Evolutionary conservation across 352 stramenopile species (phyloP).

Genomic region (Phytophthora pinifolia): DNA sequence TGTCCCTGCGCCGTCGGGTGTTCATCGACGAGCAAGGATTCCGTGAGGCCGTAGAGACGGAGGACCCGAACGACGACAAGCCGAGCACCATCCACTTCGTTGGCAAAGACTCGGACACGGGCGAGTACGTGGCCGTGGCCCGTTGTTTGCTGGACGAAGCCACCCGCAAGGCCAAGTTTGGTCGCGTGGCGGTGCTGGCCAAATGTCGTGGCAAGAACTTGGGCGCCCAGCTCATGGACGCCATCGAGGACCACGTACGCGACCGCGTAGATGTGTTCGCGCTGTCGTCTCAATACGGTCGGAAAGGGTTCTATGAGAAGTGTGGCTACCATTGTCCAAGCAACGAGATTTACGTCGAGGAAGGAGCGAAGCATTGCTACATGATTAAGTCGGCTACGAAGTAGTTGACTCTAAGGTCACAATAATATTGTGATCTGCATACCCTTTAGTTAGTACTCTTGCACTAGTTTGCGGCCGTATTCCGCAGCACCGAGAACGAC

Average conservation of each 20-base stretch:
- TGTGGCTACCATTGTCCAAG: slow-evolving; percentile 55
- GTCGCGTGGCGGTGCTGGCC: slow-evolving; percentile 60
- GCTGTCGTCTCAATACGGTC: slow-evolving; percentile 59
- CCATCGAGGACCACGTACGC: slow-evolving; percentile 42
- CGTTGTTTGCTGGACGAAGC: slow-evolving; percentile 40
- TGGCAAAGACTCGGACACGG: slow-evolving; percentile 53
- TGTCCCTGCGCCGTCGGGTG: slow-evolving; percentile 46
- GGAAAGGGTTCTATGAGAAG: slow-evolving; percentile 68
- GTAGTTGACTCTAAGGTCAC: slow-evolving; percentile 1
- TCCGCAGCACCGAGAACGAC: slow-evolving; percentile 60
- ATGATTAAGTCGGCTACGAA: slow-evolving; percentile 40
- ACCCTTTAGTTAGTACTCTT: slow-evolving; percentile 26
- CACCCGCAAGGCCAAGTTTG: slow-evolving; percentile 56
- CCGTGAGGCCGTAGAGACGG: slow-evolving; percentile 38
- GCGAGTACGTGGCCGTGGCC: slow-evolving; percentile 63
- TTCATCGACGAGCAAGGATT: slow-evolving; percentile 68
- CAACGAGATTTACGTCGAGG: slow-evolving; percentile 57
- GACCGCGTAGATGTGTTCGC: slow-evolving; percentile 42
- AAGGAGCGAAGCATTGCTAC: slow-evolving; percentile 56
- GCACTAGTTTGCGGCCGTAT: slow-evolving; percentile 48
- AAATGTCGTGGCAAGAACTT: slow-evolving; percentile 61
- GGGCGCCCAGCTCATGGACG: slow-evolving; percentile 55
- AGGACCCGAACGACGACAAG: slow-evolving; percentile 46
- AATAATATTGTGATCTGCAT: slow-evolving; percentile 5
- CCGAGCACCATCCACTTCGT: slow-evolving; percentile 60